phyloP scores from a whole-genome alignment of 1,284 basidiomycete genomes.

The Pterulicium gracile region DNA sequence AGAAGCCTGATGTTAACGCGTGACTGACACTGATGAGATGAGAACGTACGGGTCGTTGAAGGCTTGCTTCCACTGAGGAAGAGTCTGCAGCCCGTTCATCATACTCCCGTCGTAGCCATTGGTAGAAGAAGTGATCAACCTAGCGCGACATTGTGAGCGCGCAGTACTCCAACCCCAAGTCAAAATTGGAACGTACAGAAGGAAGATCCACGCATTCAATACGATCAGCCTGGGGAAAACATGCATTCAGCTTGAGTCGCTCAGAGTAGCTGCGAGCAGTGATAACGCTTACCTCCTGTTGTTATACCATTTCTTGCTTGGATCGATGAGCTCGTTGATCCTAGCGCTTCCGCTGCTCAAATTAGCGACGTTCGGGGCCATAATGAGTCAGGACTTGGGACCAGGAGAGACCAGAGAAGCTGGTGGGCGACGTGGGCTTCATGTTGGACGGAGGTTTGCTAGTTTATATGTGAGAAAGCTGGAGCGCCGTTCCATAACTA shows the following conservation, averaged over 20 bases:
- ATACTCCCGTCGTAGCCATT: slow-evolving; percentile 17
- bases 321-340: slow-evolving; percentile 31
- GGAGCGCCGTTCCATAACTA: too few species aligned
- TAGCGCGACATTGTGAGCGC: slow-evolving; percentile 9
- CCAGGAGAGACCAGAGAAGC: background rate
- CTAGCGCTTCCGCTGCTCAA: background rate
- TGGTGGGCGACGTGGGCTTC: too few species aligned
- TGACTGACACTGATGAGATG: background rate
- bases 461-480: too few species aligned
- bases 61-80: slow-evolving; percentile 26
- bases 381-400: background rate
- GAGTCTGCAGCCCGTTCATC: slow-evolving; percentile 27
- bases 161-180: too few species aligned
- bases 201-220: slow-evolving; percentile 25
- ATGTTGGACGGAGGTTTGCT: too few species aligned
- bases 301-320: slow-evolving; percentile 60
- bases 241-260: too few species aligned
- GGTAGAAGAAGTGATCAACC: slow-evolving; percentile 27
- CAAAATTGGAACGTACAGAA: slow-evolving; percentile 17
- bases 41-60: slow-evolving; percentile 23
- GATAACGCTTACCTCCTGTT: slow-evolving; percentile 42
- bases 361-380: background rate
- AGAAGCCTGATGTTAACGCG: slow-evolving; percentile 1
- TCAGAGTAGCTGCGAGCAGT: background rate
- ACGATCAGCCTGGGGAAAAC: slow-evolving; percentile 17